Evolutionary conservation across 208 protist species (phyloP).

Genomic region (Trypanosoma cruzi): DNA sequence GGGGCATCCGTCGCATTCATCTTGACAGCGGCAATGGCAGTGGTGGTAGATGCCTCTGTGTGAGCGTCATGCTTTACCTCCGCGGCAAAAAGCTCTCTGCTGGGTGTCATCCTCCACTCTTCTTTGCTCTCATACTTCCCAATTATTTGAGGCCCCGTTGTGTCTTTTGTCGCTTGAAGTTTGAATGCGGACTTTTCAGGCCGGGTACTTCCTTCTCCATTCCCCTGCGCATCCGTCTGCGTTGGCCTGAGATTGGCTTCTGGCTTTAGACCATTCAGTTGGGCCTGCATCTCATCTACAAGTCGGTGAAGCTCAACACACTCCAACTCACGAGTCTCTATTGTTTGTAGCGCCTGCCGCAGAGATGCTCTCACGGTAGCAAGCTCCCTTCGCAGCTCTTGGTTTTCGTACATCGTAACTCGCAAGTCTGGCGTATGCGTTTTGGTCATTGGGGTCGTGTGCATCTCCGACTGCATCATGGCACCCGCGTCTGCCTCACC

Average conservation of each 20-base stretch:
- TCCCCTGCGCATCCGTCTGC: not conserved
- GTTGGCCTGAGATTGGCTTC: not conserved
- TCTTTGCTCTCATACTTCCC: not conserved
- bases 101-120: not conserved
- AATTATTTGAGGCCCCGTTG: not conserved
- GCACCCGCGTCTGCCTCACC: not conserved
- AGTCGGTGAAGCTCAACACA: conserved; percentile 48
- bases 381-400: not conserved
- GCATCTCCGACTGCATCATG: not conserved
- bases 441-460: not conserved
- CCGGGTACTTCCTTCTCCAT: not conserved
- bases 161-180: not conserved
- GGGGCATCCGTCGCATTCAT: not conserved
- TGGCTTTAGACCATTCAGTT: not conserved
- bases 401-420: conserved; percentile 1
- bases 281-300: conserved; percentile 35
- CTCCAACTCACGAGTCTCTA: conserved; percentile 37
- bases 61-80: not conserved
- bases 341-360: conserved; percentile 18
- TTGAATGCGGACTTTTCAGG: not conserved
- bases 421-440: not conserved
- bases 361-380: conserved; percentile 7
- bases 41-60: not conserved
- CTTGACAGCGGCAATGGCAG: not conserved
- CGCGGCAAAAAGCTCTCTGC: not conserved